These are phyloP conservation scores for slime mould (Dictyostelium discoideum) DNA, from an alignment of 78 protist genomes.

Conservation along the genomic window dicty_2.7 NC_007091.3:1309001-1309500, in stretches of 20 bases:
- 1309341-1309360: neutral
- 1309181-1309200: neutral
- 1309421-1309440: neutral
- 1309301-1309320: neutral
- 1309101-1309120: neutral
- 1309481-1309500: neutral
- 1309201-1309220: neutral
- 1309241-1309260: neutral
- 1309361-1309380: neutral
- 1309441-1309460: neutral
- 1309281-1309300: neutral
- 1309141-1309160: neutral
- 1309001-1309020: neutral
- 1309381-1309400: neutral
- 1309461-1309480: neutral
- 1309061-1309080: neutral
- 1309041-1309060: neutral
- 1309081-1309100: neutral
- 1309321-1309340: neutral
- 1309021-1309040: neutral
- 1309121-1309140: neutral
- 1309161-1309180: neutral
- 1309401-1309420: neutral
- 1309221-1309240: neutral
- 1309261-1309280: neutral